These are phyloP conservation scores for Elsinoe necatrix DNA, from an alignment of 2,329 filamentous ascomycete genomes.

Conservation along the genomic window DNA sequence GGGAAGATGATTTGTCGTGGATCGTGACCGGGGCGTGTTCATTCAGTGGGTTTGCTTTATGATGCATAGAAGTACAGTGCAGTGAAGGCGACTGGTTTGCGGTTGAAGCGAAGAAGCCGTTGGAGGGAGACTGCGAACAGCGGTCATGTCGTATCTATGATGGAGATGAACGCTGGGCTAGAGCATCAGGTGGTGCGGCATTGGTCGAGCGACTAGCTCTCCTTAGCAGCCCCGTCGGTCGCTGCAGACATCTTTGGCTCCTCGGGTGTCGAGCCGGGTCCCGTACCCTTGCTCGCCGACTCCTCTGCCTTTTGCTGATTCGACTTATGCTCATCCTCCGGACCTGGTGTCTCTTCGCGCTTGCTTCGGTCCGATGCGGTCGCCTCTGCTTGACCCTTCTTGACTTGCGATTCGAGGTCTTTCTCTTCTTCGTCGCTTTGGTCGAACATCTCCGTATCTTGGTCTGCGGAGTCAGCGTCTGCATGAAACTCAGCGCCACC, in stretches of 20 bases:
- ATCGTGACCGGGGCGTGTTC: constrained; percentile 6
- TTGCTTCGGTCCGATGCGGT: constrained; percentile 31
- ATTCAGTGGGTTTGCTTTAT: neutral
- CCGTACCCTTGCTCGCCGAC: constrained; percentile 19
- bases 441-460: constrained; percentile 87
- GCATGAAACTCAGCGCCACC: constrained; percentile 59
- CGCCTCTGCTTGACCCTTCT: constrained; percentile 45
- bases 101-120: neutral
- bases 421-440: constrained; percentile 54
- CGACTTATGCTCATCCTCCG: constrained; percentile 23
- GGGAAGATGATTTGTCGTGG: constrained; percentile 6
- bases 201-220: constrained; percentile 9
- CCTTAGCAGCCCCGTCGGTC: constrained; percentile 9
- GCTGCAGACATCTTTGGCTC: constrained; percentile 25
- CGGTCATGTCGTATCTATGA: constrained; percentile 4
- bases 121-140: neutral
- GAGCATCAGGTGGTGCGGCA: neutral
- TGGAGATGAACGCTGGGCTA: neutral
- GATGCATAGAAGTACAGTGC: constrained; percentile 13
- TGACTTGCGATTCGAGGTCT: constrained; percentile 75
- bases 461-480: constrained; percentile 20
- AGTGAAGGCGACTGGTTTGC: neutral
- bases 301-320: constrained; percentile 29
- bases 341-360: constrained; percentile 46
- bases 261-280: constrained; percentile 20